These are phyloP conservation scores for Zangia roseola DNA, from an alignment of 768 basidiomycete species.

Conservation along the genomic window DNA sequence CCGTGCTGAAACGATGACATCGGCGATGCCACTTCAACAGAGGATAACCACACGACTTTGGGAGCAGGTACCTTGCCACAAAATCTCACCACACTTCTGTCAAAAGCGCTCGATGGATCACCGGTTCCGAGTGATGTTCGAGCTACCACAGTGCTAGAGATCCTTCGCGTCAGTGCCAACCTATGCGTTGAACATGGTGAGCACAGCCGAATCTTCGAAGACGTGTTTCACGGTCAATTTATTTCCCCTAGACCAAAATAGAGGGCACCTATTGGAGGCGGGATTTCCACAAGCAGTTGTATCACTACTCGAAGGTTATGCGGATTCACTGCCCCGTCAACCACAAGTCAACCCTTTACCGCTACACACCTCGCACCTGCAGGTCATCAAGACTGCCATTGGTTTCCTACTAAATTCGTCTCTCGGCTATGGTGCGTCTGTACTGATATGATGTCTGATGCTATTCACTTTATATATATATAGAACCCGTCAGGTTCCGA, in stretches of 20 bases:
- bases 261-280: constrained; percentile 66
- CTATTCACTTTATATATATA: constrained; percentile 4
- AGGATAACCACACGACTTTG: constrained; percentile 68
- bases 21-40: constrained; percentile 38
- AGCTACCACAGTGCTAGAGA: constrained; percentile 56
- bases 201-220: constrained; percentile 17
- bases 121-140: constrained; percentile 45
- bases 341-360: constrained; percentile 43
- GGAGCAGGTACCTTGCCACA: constrained; percentile 66
- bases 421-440: constrained; percentile 65
- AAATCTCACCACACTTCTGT: constrained; percentile 60
- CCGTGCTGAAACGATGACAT: constrained; percentile 1
- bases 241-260: constrained; percentile 61
- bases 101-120: constrained; percentile 50
- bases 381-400: constrained; percentile 72
- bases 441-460: constrained; percentile 1
- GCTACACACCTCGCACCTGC: constrained; percentile 61
- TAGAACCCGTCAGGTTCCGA: constrained; percentile 70
- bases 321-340: constrained; percentile 40
- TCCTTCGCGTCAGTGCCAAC: constrained; percentile 79
- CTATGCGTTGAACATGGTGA: constrained; percentile 81
- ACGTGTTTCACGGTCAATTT: constrained; percentile 4
- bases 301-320: constrained; percentile 66
- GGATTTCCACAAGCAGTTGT: constrained; percentile 67
- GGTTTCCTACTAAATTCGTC: constrained; percentile 79